Evolutionary conservation across 345 rosid genomes (phyloP), one percentile per base, ranked within the genome.

Genomic region (Alliaria petiolata): DNA sequence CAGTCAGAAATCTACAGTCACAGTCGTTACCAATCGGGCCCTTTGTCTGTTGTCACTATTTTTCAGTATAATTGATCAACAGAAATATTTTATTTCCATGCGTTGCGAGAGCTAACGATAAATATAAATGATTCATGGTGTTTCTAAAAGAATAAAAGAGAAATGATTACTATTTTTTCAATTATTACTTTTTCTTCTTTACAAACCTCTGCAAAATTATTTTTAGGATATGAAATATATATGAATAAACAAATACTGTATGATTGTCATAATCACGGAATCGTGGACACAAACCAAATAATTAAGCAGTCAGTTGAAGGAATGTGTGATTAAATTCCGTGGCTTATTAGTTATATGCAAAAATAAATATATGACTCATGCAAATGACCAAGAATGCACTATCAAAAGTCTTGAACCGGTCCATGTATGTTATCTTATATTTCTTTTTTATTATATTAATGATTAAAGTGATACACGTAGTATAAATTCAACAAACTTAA

Each of bases 251-350:
- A 61, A 51, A 71, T 61, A 70, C 11, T 14, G 17, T 30, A 70
- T 61, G 68, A 51, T 40, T 62, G 16, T 52, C 62, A 71, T 51
- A 71, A 61, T 71, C 53, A 40, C 69, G 6, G 61, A 61, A 30
- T 61, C 25, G 31, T 51, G 68, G 61, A 38, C 43, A 39, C 43
- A 53, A 22, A 7, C 47, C 44, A 55, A 70, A 70, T 70, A 70
- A 60, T 60, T 49, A 61, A 70, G 52, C 43, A 70, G 74, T 12
- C 67, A 16, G 67, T 17, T 38, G 53, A 13, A 28, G 75, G 39
- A 61, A 39, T 57, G 68, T 17, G 34, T 39, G 51, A 59, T 70
- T 17, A 38, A 28, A 28, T 49, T 12, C 22, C 33, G 42, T 55
- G 31, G 35, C 22, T 69, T 56, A 69, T 19, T 44, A 44, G 25